These are phyloP conservation scores for Fraxinus quadrangulata DNA, from an alignment of 257 asterid genomes.

Conservation along the genomic window DNA sequence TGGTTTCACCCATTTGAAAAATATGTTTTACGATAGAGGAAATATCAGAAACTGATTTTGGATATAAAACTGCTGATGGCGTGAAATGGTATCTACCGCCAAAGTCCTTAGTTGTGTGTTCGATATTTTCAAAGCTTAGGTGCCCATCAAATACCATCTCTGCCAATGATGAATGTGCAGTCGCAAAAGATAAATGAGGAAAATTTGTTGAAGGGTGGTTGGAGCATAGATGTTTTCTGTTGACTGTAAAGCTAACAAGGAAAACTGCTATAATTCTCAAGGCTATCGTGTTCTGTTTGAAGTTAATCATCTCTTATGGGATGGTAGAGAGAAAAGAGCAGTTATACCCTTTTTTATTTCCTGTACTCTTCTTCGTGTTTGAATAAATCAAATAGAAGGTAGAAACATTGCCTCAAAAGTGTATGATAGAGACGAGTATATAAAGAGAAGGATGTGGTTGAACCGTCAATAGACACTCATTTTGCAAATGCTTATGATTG, in stretches of 20 bases:
- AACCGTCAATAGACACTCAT: neutral
- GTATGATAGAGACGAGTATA: constrained; percentile 35
- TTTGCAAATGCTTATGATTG: constrained; percentile 7
- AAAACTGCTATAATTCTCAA: constrained; percentile 44
- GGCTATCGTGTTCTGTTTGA: constrained; percentile 43
- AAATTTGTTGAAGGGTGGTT: constrained; percentile 35
- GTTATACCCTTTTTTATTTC: constrained; percentile 19
- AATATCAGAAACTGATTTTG: constrained; percentile 73
- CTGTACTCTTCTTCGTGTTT: constrained; percentile 14
- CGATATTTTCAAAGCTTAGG: constrained; percentile 44
- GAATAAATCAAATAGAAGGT: constrained; percentile 9
- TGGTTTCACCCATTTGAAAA: constrained; percentile 43
- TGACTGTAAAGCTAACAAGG: constrained; percentile 46
- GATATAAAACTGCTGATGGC: constrained; percentile 71
- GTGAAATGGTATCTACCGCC: constrained; percentile 59
- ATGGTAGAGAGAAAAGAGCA: neutral
- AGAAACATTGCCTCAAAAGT: constrained; percentile 30
- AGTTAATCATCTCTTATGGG: constrained; percentile 30
- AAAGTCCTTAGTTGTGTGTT: constrained; percentile 69
- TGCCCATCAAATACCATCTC: constrained; percentile 55
- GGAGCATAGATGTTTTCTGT: constrained; percentile 41
- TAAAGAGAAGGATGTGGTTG: constrained; percentile 32
- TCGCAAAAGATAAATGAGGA: constrained; percentile 33
- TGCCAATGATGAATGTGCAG: constrained; percentile 38
- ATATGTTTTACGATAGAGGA: constrained; percentile 52